Base-by-base conservation (phyloP, 2,329 filamentous ascomycete species). In the Cryphonectria carpinicola region DNA sequence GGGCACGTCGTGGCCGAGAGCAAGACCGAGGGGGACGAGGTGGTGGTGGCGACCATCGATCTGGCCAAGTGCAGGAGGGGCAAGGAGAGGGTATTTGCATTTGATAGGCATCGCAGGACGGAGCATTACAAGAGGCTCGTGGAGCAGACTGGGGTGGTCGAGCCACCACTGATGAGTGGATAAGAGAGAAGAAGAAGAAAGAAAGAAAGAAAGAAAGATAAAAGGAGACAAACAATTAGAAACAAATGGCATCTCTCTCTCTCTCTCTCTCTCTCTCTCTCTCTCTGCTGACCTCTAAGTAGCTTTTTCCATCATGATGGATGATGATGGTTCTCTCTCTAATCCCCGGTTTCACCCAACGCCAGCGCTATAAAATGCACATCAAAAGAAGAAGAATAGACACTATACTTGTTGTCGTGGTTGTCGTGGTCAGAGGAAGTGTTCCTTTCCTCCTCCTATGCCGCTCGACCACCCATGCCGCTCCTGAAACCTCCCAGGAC, bases 401-500 rank as follows among this genome's bases (percentile, higher is more conserved):
- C 28, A 56, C 46, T 35, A 28, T 19, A 22, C 17, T 7, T 49
- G 19, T 49, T 49, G 7, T 5, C 19, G 41, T 46, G 3, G 4
- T 49, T 5, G 46, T 49, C 46, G 5, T 49, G 19, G 46, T 49
- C 46, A 7, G 19, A 25, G 22, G 35, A 25, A 39, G 37, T 39
- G 8, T 10, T 13, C 37, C 25, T 14, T 10, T 13, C 37, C 25
- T 14, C 32, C 32, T 5, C 4, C 56, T 60, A 72, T 25, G 71
- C 69, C 66, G 60, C 72, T 14, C 79, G 77, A 35, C 79, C 78
- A 41, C 79, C 79, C 70, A 77, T 80, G 13, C 85, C 85, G 14
- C 79, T 80, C 77, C 82, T 86, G 74, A 88, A 84, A 0, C 85
- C 86, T 68, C 87, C 85, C 3, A 88, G 73, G 10, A 88, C 80